Evolutionary conservation across 179 eudicot genomes (phyloP).

Genomic region (Spinacia oleracea): DNA sequence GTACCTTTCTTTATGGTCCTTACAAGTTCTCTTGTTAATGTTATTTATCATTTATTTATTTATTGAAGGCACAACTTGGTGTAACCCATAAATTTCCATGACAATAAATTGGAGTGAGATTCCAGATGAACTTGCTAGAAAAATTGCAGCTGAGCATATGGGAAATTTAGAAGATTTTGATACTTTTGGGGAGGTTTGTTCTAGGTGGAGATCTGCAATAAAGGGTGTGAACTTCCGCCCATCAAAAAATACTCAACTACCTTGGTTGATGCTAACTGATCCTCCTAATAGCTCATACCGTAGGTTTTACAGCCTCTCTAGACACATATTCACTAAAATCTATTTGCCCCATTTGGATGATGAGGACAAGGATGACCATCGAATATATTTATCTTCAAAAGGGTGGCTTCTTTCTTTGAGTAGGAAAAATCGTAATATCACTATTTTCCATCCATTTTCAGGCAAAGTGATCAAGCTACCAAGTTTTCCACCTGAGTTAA

Average conservation of each 20-base stretch:
- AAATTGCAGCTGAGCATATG: neutral
- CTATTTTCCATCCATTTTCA: neutral
- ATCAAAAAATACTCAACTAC: neutral
- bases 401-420: conserved; percentile 2
- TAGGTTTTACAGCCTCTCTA: conserved; percentile 2
- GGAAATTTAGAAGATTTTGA: neutral
- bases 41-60: too few relatives aligned
- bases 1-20: too few relatives aligned
- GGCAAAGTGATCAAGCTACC: neutral
- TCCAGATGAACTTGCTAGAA: too few relatives aligned
- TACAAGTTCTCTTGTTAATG: too few relatives aligned
- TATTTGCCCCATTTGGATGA: neutral
- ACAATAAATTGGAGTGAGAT: too few relatives aligned
- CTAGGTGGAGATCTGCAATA: neutral
- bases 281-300: neutral
- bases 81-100: too few relatives aligned
- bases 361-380: neutral
- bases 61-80: too few relatives aligned
- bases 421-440: neutral
- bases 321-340: neutral
- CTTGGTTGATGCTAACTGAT: conserved; percentile 11
- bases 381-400: neutral
- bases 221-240: neutral
- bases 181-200: neutral
- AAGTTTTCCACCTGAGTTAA: neutral